These are phyloP conservation scores for Pyronema omphalodes DNA, from an alignment of 495 filamentous ascomycete species.

Conservation along the genomic window DNA sequence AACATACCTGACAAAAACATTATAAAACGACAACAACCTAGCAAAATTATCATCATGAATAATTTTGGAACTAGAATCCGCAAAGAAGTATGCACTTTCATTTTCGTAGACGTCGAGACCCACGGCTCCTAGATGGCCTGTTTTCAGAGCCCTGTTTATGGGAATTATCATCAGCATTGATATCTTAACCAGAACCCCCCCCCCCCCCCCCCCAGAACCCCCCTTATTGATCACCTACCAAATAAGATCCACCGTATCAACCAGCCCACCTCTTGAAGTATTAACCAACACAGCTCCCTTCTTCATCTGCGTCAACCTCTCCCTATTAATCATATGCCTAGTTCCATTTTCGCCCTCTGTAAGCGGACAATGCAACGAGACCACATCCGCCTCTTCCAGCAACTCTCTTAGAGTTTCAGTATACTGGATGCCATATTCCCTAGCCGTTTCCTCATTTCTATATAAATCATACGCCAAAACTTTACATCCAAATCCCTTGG, in stretches of 20 bases:
- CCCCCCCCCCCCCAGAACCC: no score
- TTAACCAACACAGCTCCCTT: conserved; percentile 44
- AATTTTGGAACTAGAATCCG: conserved; percentile 46
- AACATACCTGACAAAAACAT: conserved; percentile 41
- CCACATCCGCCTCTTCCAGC: conserved; percentile 37
- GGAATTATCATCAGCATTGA: neutral
- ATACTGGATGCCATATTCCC: conserved; percentile 33
- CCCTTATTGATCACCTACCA: conserved; percentile 20
- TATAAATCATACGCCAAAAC: conserved; percentile 42
- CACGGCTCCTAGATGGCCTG: conserved; percentile 33
- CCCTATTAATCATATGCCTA: conserved; percentile 40
- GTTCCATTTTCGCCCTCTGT: conserved; percentile 30
- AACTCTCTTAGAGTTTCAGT: conserved; percentile 34
- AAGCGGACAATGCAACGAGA: conserved; percentile 49
- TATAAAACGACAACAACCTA: conserved; percentile 53
- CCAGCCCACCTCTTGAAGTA: conserved; percentile 45
- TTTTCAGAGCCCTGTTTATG: conserved; percentile 34
- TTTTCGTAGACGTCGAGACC: conserved; percentile 41
- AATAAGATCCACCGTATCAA: conserved; percentile 41
- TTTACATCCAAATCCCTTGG: conserved; percentile 42
- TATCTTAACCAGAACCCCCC: no score
- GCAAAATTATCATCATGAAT: conserved; percentile 50
- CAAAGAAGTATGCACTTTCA: conserved; percentile 41
- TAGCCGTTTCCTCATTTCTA: conserved; percentile 29
- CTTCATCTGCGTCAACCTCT: conserved; percentile 37